Base-by-base conservation (phyloP, 768 basidiomycete species). In the Pilatotrama ljubarskyi region DNA sequence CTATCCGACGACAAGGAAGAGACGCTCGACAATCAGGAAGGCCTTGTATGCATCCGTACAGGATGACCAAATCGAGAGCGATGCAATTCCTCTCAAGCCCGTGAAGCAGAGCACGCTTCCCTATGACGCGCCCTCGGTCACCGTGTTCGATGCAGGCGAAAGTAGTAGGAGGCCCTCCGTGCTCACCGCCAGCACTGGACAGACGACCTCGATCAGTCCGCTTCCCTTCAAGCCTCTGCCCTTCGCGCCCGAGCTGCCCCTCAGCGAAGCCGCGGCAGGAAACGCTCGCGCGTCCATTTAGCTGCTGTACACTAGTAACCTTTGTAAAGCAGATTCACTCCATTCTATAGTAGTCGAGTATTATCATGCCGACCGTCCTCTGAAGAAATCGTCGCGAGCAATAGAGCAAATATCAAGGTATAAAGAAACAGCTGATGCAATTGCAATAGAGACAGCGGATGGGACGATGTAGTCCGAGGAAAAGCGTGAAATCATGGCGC, bases 401-500 rank as follows among this genome's bases (percentile, higher is more conserved):
- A 47, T 3, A 47, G 5, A n/a, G 15, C 35, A 35, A 44, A 32
- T 36, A 3, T 32, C 24, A n/a, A 49, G 41, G n/a, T 15, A 58
- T 58, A 58, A 61, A 38, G 48, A 62, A 57, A 62, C 61, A 62
- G 55, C 42, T 32, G 48, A 61, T 57, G 50, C 43, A 32, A 38
- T 10, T 41, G 32, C 37, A 36, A 55, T 55, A 53, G 36, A 36
- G 25, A 51, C 53, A 42, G 48, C 52, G 24, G 17, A 36, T 25
- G 22, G 22, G 18, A 29, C 26, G 55, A 25, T 24, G 15, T 24
- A 11, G 20, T 38, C 18, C 41, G 25, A 38, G 32, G 38, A 56
- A n/a, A 25, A 37, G 17, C 25, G 15, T 32, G 17, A 37, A 51
- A 18, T 26, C 41, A 37, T 46, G 29, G 35, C n/a, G 9, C 18